Percentiles rank a stretch among this genome's conserved stretches.
Evolutionary conservation across 805 yeast genomes (phyloP).

Genomic region (Brettanomyces naardenensis): DNA sequence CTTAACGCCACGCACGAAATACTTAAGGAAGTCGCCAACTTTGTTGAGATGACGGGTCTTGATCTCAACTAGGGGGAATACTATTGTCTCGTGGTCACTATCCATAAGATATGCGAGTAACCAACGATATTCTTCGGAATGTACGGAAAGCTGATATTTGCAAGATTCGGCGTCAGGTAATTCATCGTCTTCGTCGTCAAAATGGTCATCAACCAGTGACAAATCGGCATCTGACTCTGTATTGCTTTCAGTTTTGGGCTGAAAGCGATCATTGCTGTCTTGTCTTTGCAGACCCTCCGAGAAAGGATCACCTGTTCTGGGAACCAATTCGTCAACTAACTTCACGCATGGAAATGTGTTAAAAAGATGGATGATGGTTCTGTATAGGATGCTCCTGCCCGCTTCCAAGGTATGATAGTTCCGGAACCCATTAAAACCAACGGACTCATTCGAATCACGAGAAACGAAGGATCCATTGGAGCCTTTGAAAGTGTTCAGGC

Average conservation of each 20-base stretch:
- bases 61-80: conserved; percentile 9
- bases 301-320: not conserved
- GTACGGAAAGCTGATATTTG: conserved; percentile 7
- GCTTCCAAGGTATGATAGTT: not conserved
- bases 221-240: not conserved
- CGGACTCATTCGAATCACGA: not conserved
- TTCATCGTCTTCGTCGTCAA: conserved; percentile 4
- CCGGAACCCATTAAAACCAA: not conserved
- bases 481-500: not conserved
- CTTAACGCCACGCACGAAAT: conserved; percentile 4
- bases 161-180: not conserved
- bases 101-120: conserved; percentile 7
- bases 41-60: conserved; percentile 8
- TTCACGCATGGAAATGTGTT: conserved; percentile 1
- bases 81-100: conserved; percentile 2
- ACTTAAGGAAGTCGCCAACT: conserved; percentile 7
- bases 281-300: not conserved
- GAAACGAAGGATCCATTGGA: not conserved
- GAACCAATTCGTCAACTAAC: conserved; percentile 6
- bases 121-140: conserved; percentile 7
- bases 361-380: not conserved
- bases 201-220: not conserved
- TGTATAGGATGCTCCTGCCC: not conserved
- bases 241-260: not conserved
- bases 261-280: not conserved